phyloP scores from a whole-genome alignment of 352 stramenopile species.

The Blastocystis sp. region DNA sequence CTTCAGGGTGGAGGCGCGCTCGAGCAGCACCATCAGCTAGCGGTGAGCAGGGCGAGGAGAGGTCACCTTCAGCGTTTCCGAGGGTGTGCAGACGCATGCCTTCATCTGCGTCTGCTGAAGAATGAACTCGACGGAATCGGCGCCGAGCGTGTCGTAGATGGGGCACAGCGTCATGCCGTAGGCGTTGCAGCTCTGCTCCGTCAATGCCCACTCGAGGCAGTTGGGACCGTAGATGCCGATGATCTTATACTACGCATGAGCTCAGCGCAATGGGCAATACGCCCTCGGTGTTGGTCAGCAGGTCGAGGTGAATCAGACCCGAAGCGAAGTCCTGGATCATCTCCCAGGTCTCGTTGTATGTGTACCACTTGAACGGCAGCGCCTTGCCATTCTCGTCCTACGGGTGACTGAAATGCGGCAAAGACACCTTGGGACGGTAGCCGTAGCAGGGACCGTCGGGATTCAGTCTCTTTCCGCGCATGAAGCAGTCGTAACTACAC shows the following conservation, averaged over 20 bases:
- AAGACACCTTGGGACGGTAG: slow-evolving; percentile 47
- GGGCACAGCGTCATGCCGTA: slow-evolving; percentile 78
- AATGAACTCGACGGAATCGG: slow-evolving; percentile 80
- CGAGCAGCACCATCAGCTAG: slow-evolving; percentile 23
- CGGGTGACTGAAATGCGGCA: background rate
- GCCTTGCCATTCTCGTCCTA: slow-evolving; percentile 65
- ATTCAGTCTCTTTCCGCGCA: slow-evolving; percentile 55
- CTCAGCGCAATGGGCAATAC: background rate
- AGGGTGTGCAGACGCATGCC: slow-evolving; percentile 75
- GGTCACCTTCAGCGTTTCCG: slow-evolving; percentile 38
- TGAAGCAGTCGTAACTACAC: slow-evolving; percentile 66
- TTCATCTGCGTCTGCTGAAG: slow-evolving; percentile 78
- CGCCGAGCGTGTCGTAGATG: slow-evolving; percentile 83
- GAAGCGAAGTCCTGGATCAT: slow-evolving; percentile 67
- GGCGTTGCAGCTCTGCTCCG: slow-evolving; percentile 82
- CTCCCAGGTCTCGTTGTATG: slow-evolving; percentile 64
- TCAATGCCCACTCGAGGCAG: slow-evolving; percentile 88
- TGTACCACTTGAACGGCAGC: slow-evolving; percentile 55
- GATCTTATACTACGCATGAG: slow-evolving; percentile 59
- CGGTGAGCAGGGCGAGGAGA: background rate
- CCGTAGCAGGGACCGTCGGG: slow-evolving; percentile 67
- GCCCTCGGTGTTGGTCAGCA: slow-evolving; percentile 34
- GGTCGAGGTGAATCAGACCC: slow-evolving; percentile 35
- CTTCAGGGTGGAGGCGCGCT: slow-evolving; percentile 35
- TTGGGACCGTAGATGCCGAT: slow-evolving; percentile 93